Conservation (phyloP, 73 alveolate species). For the Paramecium tetraurelia region DNA sequence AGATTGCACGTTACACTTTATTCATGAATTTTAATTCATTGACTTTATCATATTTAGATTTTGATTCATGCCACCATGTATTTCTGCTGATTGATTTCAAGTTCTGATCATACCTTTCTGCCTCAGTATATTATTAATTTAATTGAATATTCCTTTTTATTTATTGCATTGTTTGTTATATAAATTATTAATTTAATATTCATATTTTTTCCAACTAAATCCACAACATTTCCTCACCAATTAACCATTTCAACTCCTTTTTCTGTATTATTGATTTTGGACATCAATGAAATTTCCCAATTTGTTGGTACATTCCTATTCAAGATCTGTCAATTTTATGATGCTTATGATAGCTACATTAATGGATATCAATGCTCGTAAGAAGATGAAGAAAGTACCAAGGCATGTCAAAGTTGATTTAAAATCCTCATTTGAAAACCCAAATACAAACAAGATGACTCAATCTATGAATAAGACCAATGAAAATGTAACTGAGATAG, state of each 20-base stretch:
- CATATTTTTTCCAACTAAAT: constrained; percentile 10
- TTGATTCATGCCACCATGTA: constrained; percentile 56
- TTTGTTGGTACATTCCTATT: not conserved
- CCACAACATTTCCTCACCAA: constrained; percentile 1
- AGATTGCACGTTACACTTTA: constrained; percentile 24
- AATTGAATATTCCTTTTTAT: constrained; percentile 12
- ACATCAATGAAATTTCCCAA: not conserved
- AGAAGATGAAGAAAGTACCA: not conserved
- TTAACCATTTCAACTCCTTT: not conserved
- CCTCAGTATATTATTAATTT: not conserved
- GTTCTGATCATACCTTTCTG: constrained; percentile 37
- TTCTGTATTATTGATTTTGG: not conserved
- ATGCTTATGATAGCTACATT: not conserved
- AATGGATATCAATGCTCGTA: not conserved
- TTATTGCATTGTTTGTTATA: not conserved
- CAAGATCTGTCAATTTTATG: not conserved
- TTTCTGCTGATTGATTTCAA: constrained; percentile 28
- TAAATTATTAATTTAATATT: not conserved
- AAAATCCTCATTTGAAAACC: not conserved
- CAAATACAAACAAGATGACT: not conserved
- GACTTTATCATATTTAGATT: constrained; percentile 50
- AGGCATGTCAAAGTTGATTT: not conserved
- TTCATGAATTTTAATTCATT: constrained; percentile 28
- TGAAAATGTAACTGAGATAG: not conserved
- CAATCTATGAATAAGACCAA: constrained; percentile 20